Conservation (phyloP, 371 early-diverging fungal species). For the Haplosporangium sp. region DNA sequence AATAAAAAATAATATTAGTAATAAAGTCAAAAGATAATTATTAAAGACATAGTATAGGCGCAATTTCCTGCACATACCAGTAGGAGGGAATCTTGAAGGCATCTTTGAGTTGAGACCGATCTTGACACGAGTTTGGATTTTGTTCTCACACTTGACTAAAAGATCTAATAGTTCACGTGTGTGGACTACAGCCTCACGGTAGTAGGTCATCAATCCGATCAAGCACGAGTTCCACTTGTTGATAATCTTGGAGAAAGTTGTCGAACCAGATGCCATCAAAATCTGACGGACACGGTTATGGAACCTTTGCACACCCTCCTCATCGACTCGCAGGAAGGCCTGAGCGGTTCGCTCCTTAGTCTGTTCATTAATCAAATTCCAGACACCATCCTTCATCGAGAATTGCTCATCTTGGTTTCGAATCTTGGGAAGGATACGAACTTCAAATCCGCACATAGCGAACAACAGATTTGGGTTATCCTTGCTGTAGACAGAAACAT, state of each 20-base stretch:
- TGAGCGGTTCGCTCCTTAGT: constrained; percentile 98
- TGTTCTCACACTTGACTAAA: constrained; percentile 96
- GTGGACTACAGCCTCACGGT: constrained; percentile 97
- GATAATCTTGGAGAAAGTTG: constrained; percentile 98
- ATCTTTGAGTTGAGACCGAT: constrained; percentile 99
- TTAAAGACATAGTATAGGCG: too few species aligned
- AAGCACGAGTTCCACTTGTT: constrained; percentile 98
- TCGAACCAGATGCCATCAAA: constrained; percentile 96
- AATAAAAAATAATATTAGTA: background rate
- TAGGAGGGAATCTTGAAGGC: constrained; percentile 99
- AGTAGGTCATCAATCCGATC: constrained; percentile 97
- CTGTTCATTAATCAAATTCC: constrained; percentile 96
- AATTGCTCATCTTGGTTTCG: constrained; percentile 89
- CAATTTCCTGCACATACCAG: constrained; percentile 44
- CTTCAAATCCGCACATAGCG: constrained; percentile 86
- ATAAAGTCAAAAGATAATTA: background rate
- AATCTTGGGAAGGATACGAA: constrained; percentile 91
- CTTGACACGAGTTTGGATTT: constrained; percentile 99
- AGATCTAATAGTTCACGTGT: constrained; percentile 97
- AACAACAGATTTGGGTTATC: constrained; percentile 98
- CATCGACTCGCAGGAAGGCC: constrained; percentile 95
- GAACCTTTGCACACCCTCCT: constrained; percentile 92
- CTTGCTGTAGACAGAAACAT: constrained; percentile 95
- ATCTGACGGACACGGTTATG: constrained; percentile 97
- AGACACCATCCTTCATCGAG: constrained; percentile 94